Evolutionary conservation across 306 rosid species (phyloP), one percentile per base, ranked within the genome.

Genomic region (Herpetospermum pedunculosum): DNA sequence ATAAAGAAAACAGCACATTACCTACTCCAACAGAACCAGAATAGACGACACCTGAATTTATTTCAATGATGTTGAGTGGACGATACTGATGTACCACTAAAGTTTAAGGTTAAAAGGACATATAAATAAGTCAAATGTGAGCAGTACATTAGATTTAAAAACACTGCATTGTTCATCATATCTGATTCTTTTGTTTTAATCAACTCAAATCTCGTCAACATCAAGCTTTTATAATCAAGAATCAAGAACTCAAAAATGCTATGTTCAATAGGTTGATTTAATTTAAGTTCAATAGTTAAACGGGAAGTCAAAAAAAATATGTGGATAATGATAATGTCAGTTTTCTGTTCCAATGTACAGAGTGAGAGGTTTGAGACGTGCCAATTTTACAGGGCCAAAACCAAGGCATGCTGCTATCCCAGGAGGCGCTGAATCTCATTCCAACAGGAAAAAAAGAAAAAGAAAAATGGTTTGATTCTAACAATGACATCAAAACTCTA

Each of bases 261-360:
- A n/a, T n/a, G n/a, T n/a, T 52, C 28, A 19, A 19, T 52, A 21
- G 29, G 58, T 9, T 8, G 1, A 19, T 52, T 52, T 13, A 52
- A 52, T 21, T 52, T 3, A 52, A 23, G 59, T 8, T 53, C 15
- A 23, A 1, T 30, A 8, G 15, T 53, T n/a, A 11, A 53, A 8
- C 29, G 34, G 7, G 1, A 18, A 26, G 0, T 28, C 38, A 30
- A 58, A 58, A 58, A 30, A 58, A 58, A 58, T 28, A 25, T 11
- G 40, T 18, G 18, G n/a, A 8, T 12, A 28, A 6, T 59, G 19
- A 63, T 63, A n/a, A 16, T 0, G 1, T 37, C 47, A n/a, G 25
- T n/a, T n/a, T n/a, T n/a, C n/a, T n/a, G n/a, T 63, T 63, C 35
- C 72, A 38, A 40, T 65, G 72, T 65, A 65, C 46, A 34, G 15